phyloP scores from a whole-genome alignment of 768 basidiomycete genomes.

The Rhodotorula sphaerocarpa region DNA sequence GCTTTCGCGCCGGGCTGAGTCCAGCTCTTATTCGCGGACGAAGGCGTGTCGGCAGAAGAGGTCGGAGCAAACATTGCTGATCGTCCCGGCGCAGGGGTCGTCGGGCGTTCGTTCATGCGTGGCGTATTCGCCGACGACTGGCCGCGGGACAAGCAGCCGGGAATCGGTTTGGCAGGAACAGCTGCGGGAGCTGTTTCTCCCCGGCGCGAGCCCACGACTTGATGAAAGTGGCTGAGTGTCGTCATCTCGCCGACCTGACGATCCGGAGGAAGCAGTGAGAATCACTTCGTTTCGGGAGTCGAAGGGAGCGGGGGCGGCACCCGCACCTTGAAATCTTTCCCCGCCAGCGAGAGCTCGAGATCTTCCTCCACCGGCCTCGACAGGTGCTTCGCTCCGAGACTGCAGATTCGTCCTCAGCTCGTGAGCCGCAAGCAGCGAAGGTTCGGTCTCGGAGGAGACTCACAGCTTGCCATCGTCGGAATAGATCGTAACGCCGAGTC shows the following conservation, averaged over 20 bases:
- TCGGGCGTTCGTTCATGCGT: not conserved
- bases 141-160: not conserved
- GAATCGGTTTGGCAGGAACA: not conserved
- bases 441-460: not conserved
- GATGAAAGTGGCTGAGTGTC: not conserved
- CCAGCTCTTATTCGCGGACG: not conserved
- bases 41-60: not conserved
- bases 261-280: too few species aligned
- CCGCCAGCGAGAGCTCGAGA: too few species aligned
- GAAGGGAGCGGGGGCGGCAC: too few species aligned
- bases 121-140: not conserved
- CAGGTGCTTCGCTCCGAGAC: not conserved
- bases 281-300: too few species aligned
- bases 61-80: not conserved
- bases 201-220: not conserved
- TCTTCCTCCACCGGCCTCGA: not conserved
- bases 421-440: not conserved
- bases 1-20: not conserved
- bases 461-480: slow-evolving; percentile 21
- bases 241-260: slow-evolving; percentile 4
- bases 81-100: too few species aligned
- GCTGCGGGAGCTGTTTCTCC: too few species aligned
- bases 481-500: not conserved
- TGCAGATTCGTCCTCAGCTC: not conserved
- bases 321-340: too few species aligned